Evolutionary conservation across 2,329 filamentous ascomycete species (phyloP).

Genomic region (Arachnomyces sp.): DNA sequence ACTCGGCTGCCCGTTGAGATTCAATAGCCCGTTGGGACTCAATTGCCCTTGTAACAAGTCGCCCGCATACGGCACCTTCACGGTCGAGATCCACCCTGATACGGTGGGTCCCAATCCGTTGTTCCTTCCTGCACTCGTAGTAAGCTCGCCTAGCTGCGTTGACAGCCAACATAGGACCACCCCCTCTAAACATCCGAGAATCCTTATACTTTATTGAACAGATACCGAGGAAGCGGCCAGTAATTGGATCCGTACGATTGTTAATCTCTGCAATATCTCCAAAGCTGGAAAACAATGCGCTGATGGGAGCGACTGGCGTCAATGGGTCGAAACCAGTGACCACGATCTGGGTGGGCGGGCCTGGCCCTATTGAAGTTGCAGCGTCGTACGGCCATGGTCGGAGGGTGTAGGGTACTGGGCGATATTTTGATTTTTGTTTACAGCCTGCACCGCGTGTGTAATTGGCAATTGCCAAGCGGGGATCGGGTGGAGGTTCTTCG

Average conservation of each 20-base stretch:
- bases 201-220: conserved; percentile 87
- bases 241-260: conserved; percentile 91
- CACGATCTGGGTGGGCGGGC: conserved; percentile 81
- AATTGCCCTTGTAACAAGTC: conserved; percentile 66
- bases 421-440: conserved; percentile 61
- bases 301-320: conserved; percentile 68
- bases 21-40: conserved; percentile 63
- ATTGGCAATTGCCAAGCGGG: conserved; percentile 61
- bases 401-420: conserved; percentile 68
- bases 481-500: conserved; percentile 60
- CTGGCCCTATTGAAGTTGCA: conserved; percentile 75
- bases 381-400: conserved; percentile 75
- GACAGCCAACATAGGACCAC: conserved; percentile 55
- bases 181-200: conserved; percentile 45
- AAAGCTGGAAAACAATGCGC: conserved; percentile 67
- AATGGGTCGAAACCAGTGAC: conserved; percentile 95
- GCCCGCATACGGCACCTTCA: conserved; percentile 72
- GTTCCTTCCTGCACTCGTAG: conserved; percentile 65
- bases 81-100: conserved; percentile 84
- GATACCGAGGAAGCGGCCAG: conserved; percentile 87
- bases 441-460: conserved; percentile 55
- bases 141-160: conserved; percentile 71
- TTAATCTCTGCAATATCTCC: conserved; percentile 84
- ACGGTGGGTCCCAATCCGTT: conserved; percentile 66
- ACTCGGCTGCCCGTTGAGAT: conserved; percentile 44